Evolutionary conservation across 2,329 filamentous ascomycete genomes (phyloP), one percentile per base, ranked within the genome.

Genomic region (Xenoacremonium recifei): DNA sequence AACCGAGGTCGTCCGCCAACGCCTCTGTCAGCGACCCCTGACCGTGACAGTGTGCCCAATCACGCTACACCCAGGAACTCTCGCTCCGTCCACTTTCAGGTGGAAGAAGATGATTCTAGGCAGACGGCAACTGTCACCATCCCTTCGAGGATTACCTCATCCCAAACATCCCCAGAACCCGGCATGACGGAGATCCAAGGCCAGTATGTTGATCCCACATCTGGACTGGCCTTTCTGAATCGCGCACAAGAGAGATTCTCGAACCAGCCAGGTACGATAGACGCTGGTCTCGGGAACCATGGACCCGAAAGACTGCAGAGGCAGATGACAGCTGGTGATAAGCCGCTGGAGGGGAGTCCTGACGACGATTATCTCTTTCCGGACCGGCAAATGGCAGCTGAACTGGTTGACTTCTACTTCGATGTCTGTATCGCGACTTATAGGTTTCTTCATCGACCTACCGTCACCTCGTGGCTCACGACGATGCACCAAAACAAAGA

Each of bases 391-490:
- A 27, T 42, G 2, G 48, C 53, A 10, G 33, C 44, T 7, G 44
- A 54, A 2, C 50, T 64, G 12, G 40, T 65, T 30, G 43, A 51
- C 4, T 66, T 76, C 17, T 82, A 81, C 49, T 82, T 82, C 51
- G 77, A 81, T 34, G 75, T 74, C 47, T 79, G 76, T 15, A 73
- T 79, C 21, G 76, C 78, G 4, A 82, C 79, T 0, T 79, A 81
- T 51, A 70, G 78, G 4, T 78, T 79, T 44, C 57, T 82, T 18
- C 75, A 81, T 53, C 66, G 74, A 4, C 72, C 71, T 0, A 73
- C 68, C 12, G 71, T 79, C 6, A 66, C 73, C 35, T 42, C 50
- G 4, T 80, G 76, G 74, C 54, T 74, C 9, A 58, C 68, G 19
- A 51, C 63, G 4, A 64, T 74, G 34, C 49, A 68, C 12, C 50